Percentiles rank a stretch among this genome's conserved stretches.
Evolutionary conservation across 2,329 filamentous ascomycete species (phyloP).

Genomic region (Cladosporium sp.): DNA sequence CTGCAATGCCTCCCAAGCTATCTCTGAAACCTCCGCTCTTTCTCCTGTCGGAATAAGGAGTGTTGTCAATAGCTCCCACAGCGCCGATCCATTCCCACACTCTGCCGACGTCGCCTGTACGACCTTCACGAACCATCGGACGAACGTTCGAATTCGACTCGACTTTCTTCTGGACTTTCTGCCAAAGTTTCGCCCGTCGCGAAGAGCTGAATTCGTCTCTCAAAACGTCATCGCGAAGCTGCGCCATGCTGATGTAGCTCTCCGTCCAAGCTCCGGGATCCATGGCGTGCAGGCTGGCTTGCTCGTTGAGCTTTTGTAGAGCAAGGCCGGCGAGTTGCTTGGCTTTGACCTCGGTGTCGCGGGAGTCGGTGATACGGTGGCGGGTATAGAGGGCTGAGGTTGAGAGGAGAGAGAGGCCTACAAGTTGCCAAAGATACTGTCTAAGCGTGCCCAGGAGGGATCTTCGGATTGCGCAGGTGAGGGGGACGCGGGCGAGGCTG

Average conservation of each 20-base stretch:
- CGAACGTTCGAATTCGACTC: constrained; percentile 93
- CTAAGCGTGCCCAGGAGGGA: constrained; percentile 75
- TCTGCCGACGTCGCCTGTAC: constrained; percentile 52
- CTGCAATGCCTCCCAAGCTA: constrained; percentile 1
- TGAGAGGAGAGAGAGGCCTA: constrained; percentile 53
- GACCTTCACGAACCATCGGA: constrained; percentile 63
- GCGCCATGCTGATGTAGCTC: constrained; percentile 78
- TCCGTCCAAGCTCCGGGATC: constrained; percentile 63
- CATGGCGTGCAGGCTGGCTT: constrained; percentile 72
- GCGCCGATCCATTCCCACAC: constrained; percentile 68
- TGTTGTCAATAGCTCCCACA: constrained; percentile 34
- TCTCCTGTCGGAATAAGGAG: constrained; percentile 16
- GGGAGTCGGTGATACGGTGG: constrained; percentile 57
- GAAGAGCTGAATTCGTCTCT: constrained; percentile 72
- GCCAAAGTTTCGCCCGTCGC: constrained; percentile 79
- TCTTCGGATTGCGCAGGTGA: constrained; percentile 75
- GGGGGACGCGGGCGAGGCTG: constrained; percentile 86
- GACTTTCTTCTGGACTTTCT: constrained; percentile 74
- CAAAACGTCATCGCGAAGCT: constrained; percentile 86
- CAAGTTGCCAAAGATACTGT: constrained; percentile 82
- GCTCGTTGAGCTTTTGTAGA: constrained; percentile 73
- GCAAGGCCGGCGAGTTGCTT: constrained; percentile 81
- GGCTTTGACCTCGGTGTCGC: constrained; percentile 66
- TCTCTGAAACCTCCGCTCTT: constrained; percentile 20
- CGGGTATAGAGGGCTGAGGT: constrained; percentile 59